Percentiles rank a stretch among this genome's conserved stretches.
Conservation (phyloP, 116 monocot species). For the Phalaenopsis hybrid region DNA sequence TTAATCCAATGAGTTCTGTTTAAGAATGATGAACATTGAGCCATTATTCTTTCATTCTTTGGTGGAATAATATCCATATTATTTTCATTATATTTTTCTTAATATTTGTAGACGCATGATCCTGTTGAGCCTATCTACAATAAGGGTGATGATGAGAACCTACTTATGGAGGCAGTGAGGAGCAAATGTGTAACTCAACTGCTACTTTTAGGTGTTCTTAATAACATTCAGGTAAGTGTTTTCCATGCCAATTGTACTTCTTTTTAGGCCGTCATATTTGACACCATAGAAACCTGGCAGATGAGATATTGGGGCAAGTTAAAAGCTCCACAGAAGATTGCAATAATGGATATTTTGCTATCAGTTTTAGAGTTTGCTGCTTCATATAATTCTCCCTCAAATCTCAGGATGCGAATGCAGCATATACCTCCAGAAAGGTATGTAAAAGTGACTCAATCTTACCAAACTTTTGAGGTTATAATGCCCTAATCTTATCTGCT, state of each 20-base stretch:
- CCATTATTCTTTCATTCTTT: not conserved
- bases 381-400: constrained; percentile 88
- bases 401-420: constrained; percentile 76
- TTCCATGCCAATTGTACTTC: not conserved
- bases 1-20: not conserved
- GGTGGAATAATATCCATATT: not conserved
- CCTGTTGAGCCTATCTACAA: constrained; percentile 32
- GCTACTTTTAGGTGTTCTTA: constrained; percentile 73
- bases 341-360: constrained; percentile 89
- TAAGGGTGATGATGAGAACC: constrained; percentile 54
- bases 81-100: not conserved
- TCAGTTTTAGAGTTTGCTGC: constrained; percentile 92
- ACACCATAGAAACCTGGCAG: constrained; percentile 27
- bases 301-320: constrained; percentile 79
- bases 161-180: constrained; percentile 69
- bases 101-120: constrained; percentile 44
- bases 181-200: constrained; percentile 95
- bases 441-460: not conserved
- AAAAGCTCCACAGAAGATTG: constrained; percentile 67
- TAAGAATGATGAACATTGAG: not conserved
- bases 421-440: constrained; percentile 80
- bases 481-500: constrained; percentile 16
- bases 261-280: not conserved
- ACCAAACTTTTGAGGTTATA: not conserved
- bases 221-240: constrained; percentile 77